A percentile compares a stretch with the other conserved stretches of the same genome.
These are phyloP conservation scores for Rubroboletus satanas DNA, from an alignment of 768 basidiomycete species.

Conservation along the genomic window DNA sequence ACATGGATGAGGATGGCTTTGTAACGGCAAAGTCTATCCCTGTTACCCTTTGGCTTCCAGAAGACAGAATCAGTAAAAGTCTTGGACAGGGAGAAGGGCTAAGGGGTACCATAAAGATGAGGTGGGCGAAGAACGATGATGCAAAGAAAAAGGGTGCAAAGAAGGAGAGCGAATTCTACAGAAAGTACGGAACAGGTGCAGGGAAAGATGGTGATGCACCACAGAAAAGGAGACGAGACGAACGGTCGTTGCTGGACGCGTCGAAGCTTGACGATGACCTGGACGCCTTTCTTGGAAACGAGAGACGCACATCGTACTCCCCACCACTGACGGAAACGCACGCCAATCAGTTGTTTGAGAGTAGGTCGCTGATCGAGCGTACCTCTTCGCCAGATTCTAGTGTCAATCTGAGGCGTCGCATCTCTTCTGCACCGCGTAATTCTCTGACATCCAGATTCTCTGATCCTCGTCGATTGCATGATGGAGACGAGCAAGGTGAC, in stretches of 20 bases:
- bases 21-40: constrained; percentile 68
- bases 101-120: constrained; percentile 63
- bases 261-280: constrained; percentile 62
- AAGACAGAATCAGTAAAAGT: constrained; percentile 69
- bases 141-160: constrained; percentile 77
- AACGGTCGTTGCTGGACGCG: constrained; percentile 30
- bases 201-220: constrained; percentile 54
- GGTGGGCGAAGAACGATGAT: constrained; percentile 70
- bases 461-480: constrained; percentile 17
- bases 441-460: constrained; percentile 16
- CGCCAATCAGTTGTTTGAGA: constrained; percentile 57
- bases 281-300: constrained; percentile 61
- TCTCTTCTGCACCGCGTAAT: constrained; percentile 37
- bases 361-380: constrained; percentile 53
- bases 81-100: constrained; percentile 68
- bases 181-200: constrained; percentile 60
- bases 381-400: constrained; percentile 46
- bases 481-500: constrained; percentile 25
- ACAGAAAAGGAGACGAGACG: constrained; percentile 37
- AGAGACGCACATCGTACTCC: constrained; percentile 30
- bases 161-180: constrained; percentile 74
- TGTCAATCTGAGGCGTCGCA: constrained; percentile 40
- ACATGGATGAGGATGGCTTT: constrained; percentile 51
- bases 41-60: constrained; percentile 71
- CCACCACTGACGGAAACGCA: constrained; percentile 65